Base-by-base conservation (phyloP, 805 yeast genomes). In the Hanseniaspora lindneri region DNA sequence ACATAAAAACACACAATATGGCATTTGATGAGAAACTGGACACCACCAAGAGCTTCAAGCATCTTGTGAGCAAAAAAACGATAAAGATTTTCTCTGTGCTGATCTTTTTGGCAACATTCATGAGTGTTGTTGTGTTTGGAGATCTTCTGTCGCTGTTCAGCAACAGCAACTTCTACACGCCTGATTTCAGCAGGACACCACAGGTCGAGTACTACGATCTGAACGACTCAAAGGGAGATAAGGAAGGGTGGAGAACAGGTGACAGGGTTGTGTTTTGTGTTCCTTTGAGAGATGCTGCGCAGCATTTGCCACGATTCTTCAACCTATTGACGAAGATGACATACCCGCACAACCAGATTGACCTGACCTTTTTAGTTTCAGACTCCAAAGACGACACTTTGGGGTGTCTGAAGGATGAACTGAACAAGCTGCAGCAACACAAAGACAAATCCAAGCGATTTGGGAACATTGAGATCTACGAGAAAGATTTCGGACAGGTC, bases 401-500 rank as follows among this genome's bases (percentile, higher is more conserved):
- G 76, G 81, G 76, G 28, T 75, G 73, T 42, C 67, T 88, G 55
- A 66, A 75, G 58, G 63, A 66, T 25, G 74, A 76, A 56, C 66
- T 88, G 54, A 67, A 69, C 51, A 75, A 67, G 23, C 68, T 83
- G 35, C 97, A 89, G 66, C 69, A 67, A 35, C 77, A 79, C 56
- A 71, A 76, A 21, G 80, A 84, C 66, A 64, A 66, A 19, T 51
- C 67, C n/a, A 69, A 74, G 69, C 74, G 79, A 52, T 84, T 83
- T 64, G 95, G 95, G 30, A 77, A 78, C 55, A 83, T 86, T 48
- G 95, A 86, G 62, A 85, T 87, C 44, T 86, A 69, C 61, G 92
- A 85, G 63, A 88, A 85, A 61, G 95, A 89, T 65, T 88, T 88
- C 61, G 96, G 96, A 39, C 96, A 88, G 61, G 75, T 75, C 40